Conservation (phyloP, 495 filamentous ascomycete species). For the Neurospora sp. region DNA sequence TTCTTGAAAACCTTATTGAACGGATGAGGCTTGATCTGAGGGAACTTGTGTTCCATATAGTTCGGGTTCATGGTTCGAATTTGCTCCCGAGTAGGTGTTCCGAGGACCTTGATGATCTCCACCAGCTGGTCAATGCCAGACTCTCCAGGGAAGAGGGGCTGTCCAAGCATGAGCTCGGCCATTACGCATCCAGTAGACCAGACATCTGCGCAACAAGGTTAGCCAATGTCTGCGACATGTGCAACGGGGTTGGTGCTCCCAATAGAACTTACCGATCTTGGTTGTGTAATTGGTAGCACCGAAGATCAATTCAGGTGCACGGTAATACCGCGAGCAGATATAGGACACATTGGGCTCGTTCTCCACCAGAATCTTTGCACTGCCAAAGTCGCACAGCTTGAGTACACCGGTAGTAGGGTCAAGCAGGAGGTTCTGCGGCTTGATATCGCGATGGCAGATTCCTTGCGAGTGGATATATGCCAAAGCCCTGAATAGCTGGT, state of each 20-base stretch:
- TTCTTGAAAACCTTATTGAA: constrained; percentile 99
- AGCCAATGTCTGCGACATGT: constrained; percentile 5
- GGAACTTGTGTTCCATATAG: constrained; percentile 99
- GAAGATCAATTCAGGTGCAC: constrained; percentile 96
- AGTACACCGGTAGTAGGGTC: constrained; percentile 84
- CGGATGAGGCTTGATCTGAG: constrained; percentile 98
- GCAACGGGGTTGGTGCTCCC: background rate
- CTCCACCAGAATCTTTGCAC: constrained; percentile 96
- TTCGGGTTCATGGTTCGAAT: constrained; percentile 99
- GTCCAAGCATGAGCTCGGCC: constrained; percentile 97
- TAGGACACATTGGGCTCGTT: constrained; percentile 99
- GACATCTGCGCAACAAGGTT: constrained; percentile 55
- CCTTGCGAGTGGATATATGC: constrained; percentile 99
- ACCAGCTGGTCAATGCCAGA: constrained; percentile 98
- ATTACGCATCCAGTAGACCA: constrained; percentile 99
- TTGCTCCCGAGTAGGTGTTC: constrained; percentile 94
- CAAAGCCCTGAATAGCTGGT: constrained; percentile 95
- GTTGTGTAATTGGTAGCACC: constrained; percentile 99
- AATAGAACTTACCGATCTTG: constrained; percentile 78
- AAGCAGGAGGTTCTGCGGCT: constrained; percentile 92
- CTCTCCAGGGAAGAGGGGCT: constrained; percentile 97
- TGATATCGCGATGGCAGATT: constrained; percentile 98
- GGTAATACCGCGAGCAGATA: constrained; percentile 98
- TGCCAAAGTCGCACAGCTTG: constrained; percentile 98
- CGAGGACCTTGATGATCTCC: constrained; percentile 98